Percentiles rank a stretch among this genome's conserved stretches.
Evolutionary conservation across 1,284 basidiomycete genomes (phyloP).

Genomic region (Austroboletus rostrupii): DNA sequence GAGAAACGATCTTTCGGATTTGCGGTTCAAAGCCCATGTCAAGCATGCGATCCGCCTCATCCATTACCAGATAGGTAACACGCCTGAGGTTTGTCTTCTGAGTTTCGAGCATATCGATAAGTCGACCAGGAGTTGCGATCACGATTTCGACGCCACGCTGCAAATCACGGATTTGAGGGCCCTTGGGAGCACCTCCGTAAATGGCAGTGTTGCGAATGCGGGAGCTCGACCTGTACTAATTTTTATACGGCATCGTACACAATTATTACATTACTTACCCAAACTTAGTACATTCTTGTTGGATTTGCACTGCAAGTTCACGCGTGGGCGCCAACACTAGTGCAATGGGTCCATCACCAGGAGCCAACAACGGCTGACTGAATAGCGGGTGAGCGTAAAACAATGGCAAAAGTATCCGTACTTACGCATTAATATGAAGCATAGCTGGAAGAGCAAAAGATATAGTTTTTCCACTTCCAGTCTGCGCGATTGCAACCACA

Average conservation of each 20-base stretch:
- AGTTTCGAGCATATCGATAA: slow-evolving; percentile 94
- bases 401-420: slow-evolving; percentile 5
- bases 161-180: slow-evolving; percentile 95
- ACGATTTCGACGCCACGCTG: slow-evolving; percentile 96
- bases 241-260: slow-evolving; percentile 3
- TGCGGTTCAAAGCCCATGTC: slow-evolving; percentile 99
- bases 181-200: slow-evolving; percentile 98
- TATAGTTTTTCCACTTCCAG: slow-evolving; percentile 96
- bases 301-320: slow-evolving; percentile 98
- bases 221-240: slow-evolving; percentile 70
- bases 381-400: slow-evolving; percentile 6
- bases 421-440: slow-evolving; percentile 98
- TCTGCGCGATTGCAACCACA: slow-evolving; percentile 95
- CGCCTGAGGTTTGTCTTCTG: slow-evolving; percentile 95
- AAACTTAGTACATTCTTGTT: slow-evolving; percentile 98
- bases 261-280: slow-evolving; percentile 48
- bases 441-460: slow-evolving; percentile 97
- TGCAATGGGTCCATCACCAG: slow-evolving; percentile 96
- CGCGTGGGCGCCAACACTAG: slow-evolving; percentile 96
- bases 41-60: slow-evolving; percentile 98
- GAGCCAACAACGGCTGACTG: slow-evolving; percentile 87
- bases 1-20: slow-evolving; percentile 95
- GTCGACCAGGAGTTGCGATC: slow-evolving; percentile 86
- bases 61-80: slow-evolving; percentile 97
- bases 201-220: slow-evolving; percentile 97